Base-by-base conservation (phyloP, 1,139 yeast species). In the Taphrina pruni region DNA sequence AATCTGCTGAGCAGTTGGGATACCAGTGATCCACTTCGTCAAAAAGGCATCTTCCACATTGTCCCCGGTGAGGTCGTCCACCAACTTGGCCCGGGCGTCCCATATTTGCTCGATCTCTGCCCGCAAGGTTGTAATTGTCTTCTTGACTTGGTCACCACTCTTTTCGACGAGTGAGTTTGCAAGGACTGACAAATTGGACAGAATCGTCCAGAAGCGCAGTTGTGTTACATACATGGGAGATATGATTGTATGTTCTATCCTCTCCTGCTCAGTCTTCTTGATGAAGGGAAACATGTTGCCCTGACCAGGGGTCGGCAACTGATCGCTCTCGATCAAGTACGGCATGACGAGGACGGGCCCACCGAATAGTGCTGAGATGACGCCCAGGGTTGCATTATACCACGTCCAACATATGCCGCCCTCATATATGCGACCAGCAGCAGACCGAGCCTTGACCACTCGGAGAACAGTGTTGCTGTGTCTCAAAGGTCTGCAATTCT, bases 221-320 rank as follows among this genome's bases (percentile, higher is more conserved):
- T 57, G 64, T 7, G 54, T 32, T 17, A 51, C 32, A 26, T 52
- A 57, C 61, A 65, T 65, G 50, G 69, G 69, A 2, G 64, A 57
- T 3, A 58, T 51, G 58, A 65, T 54, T 9, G 64, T 65, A 32
- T 65, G 61, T 48, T 65, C 69, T 17, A 57, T 58, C n/a, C 64
- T 36, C 39, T 65, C 64, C 39, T 65, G 62, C 36, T 65, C 64
- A 32, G 69, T 57, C 64, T 65, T 65, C 36, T 65, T 65, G 36
- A 65, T 36, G 39, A 58, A 57, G 5, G 69, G 69, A 41, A 50
- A 58, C 69, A 65, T 65, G 58, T 65, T 65, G 51, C 69, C 69
- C 39, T 65, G 64, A 11, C 69, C 69, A 38, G 64, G 57, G 9
- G 64, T 65, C 20, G 69, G 69, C 51, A 65, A 26, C 38, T 57